Base-by-base conservation (phyloP, 257 asterid genomes). In the Nicotiana knightiana region DNA sequence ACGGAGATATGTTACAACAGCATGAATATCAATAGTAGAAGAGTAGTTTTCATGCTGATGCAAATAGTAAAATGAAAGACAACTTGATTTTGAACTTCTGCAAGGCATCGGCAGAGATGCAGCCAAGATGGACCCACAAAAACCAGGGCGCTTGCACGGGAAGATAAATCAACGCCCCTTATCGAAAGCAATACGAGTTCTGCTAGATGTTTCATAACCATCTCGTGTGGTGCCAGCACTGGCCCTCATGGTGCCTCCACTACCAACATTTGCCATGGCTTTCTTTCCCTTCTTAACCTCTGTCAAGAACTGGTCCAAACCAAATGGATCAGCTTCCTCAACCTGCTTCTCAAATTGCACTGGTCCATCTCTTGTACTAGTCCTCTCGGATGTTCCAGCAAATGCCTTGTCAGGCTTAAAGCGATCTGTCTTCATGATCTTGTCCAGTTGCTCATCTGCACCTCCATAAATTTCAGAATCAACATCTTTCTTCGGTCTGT, bases 201-300 rank as follows among this genome's bases (percentile, higher is more conserved):
- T 83, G 67, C 87, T 75, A 3, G 91, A 88, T 76, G 84, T 83
- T 81, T 84, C 89, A 79, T 28, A 81, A 46, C 88, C 88, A 85
- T 88, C 90, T 80, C 88, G 85, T 54, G 84, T 86, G 64, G 91
- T 86, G 30, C 91, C 91, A 48, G 88, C 91, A 83, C 85, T 86
- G 24, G 90, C 90, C 84, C 83, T 88, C 91, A 88, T 85, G 10
- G 90, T 86, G 26, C 91, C 88, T 16, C 87, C 90, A 51, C 90
- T 87, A 55, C 98, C 99, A 61, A 91, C 87, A 76, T 88, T 94
- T 63, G 92, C 97, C 86, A 94, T 88, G 28, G 98, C 97, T 68
- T 90, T 96, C 89, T 92, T 94, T 5, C 97, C 97, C 9, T 92
- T 91, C 85, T 96, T 94, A 24, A 96, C 99, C 90, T 93, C 95